phyloP scores from a whole-genome alignment of 2,329 filamentous ascomycete genomes.

The Claviceps sorghi region DNA sequence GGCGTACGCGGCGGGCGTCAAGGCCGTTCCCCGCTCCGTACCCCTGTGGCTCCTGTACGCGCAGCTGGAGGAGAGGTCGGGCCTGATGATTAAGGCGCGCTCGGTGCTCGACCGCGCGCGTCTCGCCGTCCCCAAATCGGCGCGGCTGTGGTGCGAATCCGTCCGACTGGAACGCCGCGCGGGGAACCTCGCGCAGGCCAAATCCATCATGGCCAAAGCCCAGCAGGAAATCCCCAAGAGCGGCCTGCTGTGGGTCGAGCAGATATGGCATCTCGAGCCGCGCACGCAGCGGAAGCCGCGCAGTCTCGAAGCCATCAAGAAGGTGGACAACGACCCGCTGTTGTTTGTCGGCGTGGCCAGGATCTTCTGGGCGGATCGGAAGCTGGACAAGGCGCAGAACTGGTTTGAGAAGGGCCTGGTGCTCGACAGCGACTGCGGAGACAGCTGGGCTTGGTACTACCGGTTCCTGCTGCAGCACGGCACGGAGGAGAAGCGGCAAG shows the following conservation, averaged over 20 bases:
- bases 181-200: constrained; percentile 69
- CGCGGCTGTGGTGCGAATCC: constrained; percentile 84
- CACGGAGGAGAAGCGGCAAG: constrained; percentile 78
- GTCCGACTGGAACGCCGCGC: constrained; percentile 82
- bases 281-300: constrained; percentile 86
- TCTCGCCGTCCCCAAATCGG: constrained; percentile 70
- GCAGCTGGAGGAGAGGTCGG: constrained; percentile 71
- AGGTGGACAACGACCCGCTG: constrained; percentile 80
- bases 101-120: constrained; percentile 86
- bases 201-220: constrained; percentile 83
- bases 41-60: constrained; percentile 82
- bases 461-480: constrained; percentile 88
- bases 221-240: constrained; percentile 81
- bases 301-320: constrained; percentile 88
- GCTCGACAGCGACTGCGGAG: constrained; percentile 72
- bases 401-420: constrained; percentile 97
- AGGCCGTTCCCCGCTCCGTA: constrained; percentile 70
- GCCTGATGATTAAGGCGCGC: constrained; percentile 77
- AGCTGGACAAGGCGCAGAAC: constrained; percentile 81
- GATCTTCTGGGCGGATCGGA: constrained; percentile 90
- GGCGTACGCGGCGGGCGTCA: constrained; percentile 76
- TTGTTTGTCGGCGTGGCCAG: constrained; percentile 85
- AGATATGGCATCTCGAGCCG: constrained; percentile 86
- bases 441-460: constrained; percentile 97
- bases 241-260: constrained; percentile 82